Evolutionary conservation across 2,329 filamentous ascomycete species (phyloP), one percentile per base, ranked within the genome.

Genomic region (Botrytis deweyae): DNA sequence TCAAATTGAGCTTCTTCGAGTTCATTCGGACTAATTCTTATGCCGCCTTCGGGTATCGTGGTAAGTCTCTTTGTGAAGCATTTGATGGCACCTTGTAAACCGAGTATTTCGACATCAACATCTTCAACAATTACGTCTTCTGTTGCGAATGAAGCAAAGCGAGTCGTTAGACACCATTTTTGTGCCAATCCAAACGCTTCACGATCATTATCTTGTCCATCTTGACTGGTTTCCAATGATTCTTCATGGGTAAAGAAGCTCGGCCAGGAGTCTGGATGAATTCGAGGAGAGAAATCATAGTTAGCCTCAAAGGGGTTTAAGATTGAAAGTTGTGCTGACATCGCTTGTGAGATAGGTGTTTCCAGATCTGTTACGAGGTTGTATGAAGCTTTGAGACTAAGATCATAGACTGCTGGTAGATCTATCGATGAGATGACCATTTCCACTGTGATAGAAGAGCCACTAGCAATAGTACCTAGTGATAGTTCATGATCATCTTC

Each of bases 221-320:
- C 71, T 10, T 75, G 69, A 5, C 25, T 46, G 18, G 7, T 12
- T 18, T 81, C 78, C 18, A 83, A 82, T 40, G 77, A 81, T 42
- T 84, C 82, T 77, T 81, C 74, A 69, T 80, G 84, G 70, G 90
- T 87, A 82, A 98, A 99, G 78, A 97, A 90, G 81, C 91, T 94
- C 1, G 96, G 95, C 95, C 96, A 99, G 3, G 89, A 86, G 67
- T 92, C 91, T 0, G 87, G 82, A 81, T 98, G 92, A 5, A 97
- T 85, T 16, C 92, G 88, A 18, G 96, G 94, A 20, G 91, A 87
- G 75, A 98, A 89, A 76, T 97, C 93, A 81, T 97, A 98, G 79
- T 93, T 96, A 25, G 94, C 93, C 83, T 97, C 94, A 78, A 99
- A 98, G 0, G 95, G 94, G 68, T 90, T 91, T 72, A 93, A 89